Conservation (phyloP, 2,329 filamentous ascomycete species). For the Dactylellina cionopaga region DNA sequence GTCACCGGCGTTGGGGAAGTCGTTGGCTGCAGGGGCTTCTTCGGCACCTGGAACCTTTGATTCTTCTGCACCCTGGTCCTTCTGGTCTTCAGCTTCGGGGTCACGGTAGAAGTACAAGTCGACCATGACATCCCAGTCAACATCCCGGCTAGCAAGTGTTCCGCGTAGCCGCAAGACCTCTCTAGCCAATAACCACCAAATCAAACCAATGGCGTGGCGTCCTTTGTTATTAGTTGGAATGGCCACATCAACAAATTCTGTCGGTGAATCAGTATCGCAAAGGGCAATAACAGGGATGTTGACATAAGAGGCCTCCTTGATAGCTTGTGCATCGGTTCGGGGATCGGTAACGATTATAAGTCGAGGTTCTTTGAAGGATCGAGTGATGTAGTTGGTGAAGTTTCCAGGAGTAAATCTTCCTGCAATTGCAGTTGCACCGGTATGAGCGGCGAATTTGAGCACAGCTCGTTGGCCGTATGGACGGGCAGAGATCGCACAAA, state of each 20-base stretch:
- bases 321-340: slow-evolving; percentile 99
- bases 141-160: slow-evolving; percentile 93
- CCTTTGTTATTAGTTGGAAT: slow-evolving; percentile 99
- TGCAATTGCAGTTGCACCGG: slow-evolving; percentile 95
- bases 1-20: slow-evolving; percentile 69
- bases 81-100: slow-evolving; percentile 99
- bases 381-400: slow-evolving; percentile 99
- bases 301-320: slow-evolving; percentile 99
- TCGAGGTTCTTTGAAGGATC: slow-evolving; percentile 99
- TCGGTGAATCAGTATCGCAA: slow-evolving; percentile 98
- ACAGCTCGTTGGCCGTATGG: slow-evolving; percentile 99
- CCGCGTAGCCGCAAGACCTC: slow-evolving; percentile 99
- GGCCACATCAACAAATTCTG: slow-evolving; percentile 99
- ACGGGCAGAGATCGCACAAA: slow-evolving; percentile 99
- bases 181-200: slow-evolving; percentile 99
- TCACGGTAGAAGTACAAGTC: slow-evolving; percentile 99
- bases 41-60: slow-evolving; percentile 83
- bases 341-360: slow-evolving; percentile 99
- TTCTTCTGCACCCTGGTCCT: slow-evolving; percentile 88
- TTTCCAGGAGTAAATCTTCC: slow-evolving; percentile 99
- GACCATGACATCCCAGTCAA: slow-evolving; percentile 98
- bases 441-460: slow-evolving; percentile 99
- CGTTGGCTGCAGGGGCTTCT: slow-evolving; percentile 77
- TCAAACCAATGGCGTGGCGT: slow-evolving; percentile 95
- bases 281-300: slow-evolving; percentile 99